Base-by-base conservation (phyloP, 2,329 filamentous ascomycete species). In the Magnaporthiopsis rhizophila region DNA sequence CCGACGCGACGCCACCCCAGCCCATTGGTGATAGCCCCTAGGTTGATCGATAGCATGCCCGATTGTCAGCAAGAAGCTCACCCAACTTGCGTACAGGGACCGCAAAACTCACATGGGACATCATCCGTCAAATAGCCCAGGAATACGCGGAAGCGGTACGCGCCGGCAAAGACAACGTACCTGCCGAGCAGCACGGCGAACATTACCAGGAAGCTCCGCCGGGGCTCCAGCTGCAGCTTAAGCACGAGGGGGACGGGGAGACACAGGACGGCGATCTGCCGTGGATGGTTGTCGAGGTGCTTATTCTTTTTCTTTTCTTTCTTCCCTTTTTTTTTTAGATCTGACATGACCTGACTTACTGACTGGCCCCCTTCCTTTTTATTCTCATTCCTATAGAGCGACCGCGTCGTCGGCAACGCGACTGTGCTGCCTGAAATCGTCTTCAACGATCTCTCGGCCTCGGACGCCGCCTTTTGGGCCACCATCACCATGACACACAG, bases 261-360 rank as follows among this genome's bases (percentile, higher is more conserved):
- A 34, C 58, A 57, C 7, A 79, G 65, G 63, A 79, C 78, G 58
- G 71, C 70, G 1, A 76, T 63, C 59, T 69, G 36, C 70, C 70
- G 1, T 71, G 69, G 70, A 71, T 72, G 69, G 62, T 45, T 38
- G 15, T 61, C 59, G 34, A 61, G 59, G 59, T 61, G n/a, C 24
- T 32, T 61, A 24, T 32, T 36, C 11, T 36, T 3, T 36, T 12
- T 12, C n/a, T 36, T 5, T 24, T 36, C 9, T 26, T 8, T 59
- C 6, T 24, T 26, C 3, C 18, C 24, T 8, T n/a, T 59, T 2
- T 18, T 12, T 1, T 36, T n/a, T n/a, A n/a, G 28, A 9, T 9
- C 8, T 32, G 28, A n/a, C 58, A 1, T 9, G 21, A 26, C 26
- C n/a, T 1, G 18, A 32, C 30, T 3, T 32, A 4, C 8, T 32